Evolutionary conservation across 768 basidiomycete species (phyloP).

Genomic region (Pisolithus tinctorius): DNA sequence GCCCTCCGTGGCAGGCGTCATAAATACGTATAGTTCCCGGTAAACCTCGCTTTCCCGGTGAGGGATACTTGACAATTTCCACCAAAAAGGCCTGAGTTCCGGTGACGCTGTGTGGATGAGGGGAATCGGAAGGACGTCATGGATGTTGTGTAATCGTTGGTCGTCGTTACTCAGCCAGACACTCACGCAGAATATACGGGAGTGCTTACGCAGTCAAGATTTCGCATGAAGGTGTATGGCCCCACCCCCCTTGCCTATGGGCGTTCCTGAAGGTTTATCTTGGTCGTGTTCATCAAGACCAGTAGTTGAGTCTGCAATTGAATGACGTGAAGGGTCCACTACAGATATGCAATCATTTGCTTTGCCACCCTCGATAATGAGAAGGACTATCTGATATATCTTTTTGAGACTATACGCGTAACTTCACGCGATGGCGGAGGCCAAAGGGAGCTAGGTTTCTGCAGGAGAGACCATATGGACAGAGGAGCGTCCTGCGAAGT

Average conservation of each 20-base stretch:
- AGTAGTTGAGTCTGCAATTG: conserved; percentile 4
- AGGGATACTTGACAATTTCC: conserved; percentile 44
- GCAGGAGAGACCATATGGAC: conserved; percentile 59
- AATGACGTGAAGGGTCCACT: too few relatives aligned
- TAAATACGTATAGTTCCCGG: conserved; percentile 22
- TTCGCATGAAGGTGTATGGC: conserved; percentile 33
- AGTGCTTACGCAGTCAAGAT: conserved; percentile 18
- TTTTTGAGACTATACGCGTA: conserved; percentile 49
- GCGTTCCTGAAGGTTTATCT: conserved; percentile 21
- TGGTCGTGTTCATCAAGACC: conserved; percentile 2
- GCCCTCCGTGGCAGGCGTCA: conserved; percentile 30
- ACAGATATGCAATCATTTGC: not conserved
- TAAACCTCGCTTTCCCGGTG: conserved; percentile 24
- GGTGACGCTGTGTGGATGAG: conserved; percentile 21
- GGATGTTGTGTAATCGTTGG: not conserved
- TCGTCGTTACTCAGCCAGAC: not conserved
- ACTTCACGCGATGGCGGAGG: conserved; percentile 70
- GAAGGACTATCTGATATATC: conserved; percentile 49
- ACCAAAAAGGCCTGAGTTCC: conserved; percentile 57
- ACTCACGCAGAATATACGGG: too few relatives aligned
- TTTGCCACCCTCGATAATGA: conserved; percentile 14
- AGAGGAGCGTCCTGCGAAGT: conserved; percentile 68
- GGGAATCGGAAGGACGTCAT: not conserved
- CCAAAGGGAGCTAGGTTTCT: conserved; percentile 76
- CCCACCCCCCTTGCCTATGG: conserved; percentile 35